These are phyloP conservation scores for Cladobotryum protrusum DNA, from an alignment of 2,329 filamentous ascomycete genomes.

Conservation along the genomic window DNA sequence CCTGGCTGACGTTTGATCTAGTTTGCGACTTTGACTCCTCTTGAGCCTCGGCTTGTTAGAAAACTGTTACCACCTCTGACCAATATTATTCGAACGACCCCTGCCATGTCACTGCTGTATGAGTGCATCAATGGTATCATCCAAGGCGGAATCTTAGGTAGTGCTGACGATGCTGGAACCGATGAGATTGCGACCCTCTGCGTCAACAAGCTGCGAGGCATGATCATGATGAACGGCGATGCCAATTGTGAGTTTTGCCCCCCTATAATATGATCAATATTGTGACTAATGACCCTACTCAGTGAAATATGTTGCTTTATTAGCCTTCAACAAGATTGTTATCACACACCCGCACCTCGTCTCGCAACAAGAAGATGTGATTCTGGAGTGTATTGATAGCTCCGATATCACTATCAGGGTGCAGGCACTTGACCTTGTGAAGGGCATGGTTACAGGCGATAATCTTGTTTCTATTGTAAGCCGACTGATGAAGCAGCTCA, in stretches of 20 bases:
- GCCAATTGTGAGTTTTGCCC: conserved; percentile 66
- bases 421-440: conserved; percentile 83
- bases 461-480: conserved; percentile 81
- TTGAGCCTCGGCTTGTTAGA: conserved; percentile 85
- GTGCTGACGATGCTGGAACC: conserved; percentile 68
- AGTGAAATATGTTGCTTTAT: conserved; percentile 95
- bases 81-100: conserved; percentile 87
- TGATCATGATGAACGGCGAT: conserved; percentile 90
- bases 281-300: conserved; percentile 12
- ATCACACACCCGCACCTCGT: conserved; percentile 82
- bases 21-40: conserved; percentile 90
- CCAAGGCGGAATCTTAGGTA: conserved; percentile 86
- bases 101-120: conserved; percentile 95
- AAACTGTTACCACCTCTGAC: conserved; percentile 89
- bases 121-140: conserved; percentile 99
- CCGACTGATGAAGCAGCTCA: conserved; percentile 80
- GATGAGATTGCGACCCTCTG: conserved; percentile 91
- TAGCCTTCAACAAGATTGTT: conserved; percentile 95
- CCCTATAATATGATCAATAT: neutral
- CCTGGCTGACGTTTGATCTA: conserved; percentile 29
- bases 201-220: conserved; percentile 85
- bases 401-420: conserved; percentile 92
- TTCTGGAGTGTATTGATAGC: conserved; percentile 93
- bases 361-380: conserved; percentile 89
- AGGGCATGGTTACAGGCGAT: conserved; percentile 87